These are phyloP conservation scores for Cladosporium sp. DNA, from an alignment of 2,329 filamentous ascomycete species.

Conservation along the genomic window DNA sequence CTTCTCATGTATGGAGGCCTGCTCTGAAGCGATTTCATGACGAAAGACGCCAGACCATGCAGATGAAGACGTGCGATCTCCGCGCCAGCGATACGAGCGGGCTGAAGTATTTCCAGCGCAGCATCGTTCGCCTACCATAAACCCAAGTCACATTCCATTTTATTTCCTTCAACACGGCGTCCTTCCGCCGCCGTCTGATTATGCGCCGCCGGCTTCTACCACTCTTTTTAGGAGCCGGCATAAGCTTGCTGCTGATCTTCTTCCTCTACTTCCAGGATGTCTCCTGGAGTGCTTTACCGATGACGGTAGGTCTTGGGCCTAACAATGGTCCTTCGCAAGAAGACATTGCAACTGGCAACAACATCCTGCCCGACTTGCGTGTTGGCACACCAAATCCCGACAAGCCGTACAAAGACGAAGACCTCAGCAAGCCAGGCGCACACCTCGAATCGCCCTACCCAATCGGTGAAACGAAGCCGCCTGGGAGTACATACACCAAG, in stretches of 20 bases:
- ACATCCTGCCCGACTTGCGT: constrained; percentile 23
- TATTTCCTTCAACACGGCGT: constrained; percentile 19
- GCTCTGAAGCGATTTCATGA: no score
- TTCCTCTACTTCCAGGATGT: constrained; percentile 30
- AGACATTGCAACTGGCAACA: constrained; percentile 19
- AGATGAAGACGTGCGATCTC: no score
- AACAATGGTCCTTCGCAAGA: constrained; percentile 24
- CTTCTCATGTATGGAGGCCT: no score
- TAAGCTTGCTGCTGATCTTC: constrained; percentile 28
- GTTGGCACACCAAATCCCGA: constrained; percentile 11
- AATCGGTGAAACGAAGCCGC: constrained; percentile 37
- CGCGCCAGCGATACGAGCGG: neutral
- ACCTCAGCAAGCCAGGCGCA: constrained; percentile 21
- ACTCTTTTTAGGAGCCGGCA: constrained; percentile 9
- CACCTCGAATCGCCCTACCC: constrained; percentile 25
- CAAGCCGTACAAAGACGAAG: constrained; percentile 19
- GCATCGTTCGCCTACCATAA: neutral
- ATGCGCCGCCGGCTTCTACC: constrained; percentile 24
- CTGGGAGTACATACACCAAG: constrained; percentile 50
- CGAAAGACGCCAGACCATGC: no score
- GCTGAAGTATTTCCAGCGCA: neutral
- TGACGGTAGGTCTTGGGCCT: constrained; percentile 32
- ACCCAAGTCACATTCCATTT: neutral
- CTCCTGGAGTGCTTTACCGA: constrained; percentile 37
- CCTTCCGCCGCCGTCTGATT: constrained; percentile 18